A percentile compares a stretch with the other conserved stretches of the same genome.
Evolutionary conservation across 148 eudicot species (phyloP).

Genomic region (Chenopodium suecicum): DNA sequence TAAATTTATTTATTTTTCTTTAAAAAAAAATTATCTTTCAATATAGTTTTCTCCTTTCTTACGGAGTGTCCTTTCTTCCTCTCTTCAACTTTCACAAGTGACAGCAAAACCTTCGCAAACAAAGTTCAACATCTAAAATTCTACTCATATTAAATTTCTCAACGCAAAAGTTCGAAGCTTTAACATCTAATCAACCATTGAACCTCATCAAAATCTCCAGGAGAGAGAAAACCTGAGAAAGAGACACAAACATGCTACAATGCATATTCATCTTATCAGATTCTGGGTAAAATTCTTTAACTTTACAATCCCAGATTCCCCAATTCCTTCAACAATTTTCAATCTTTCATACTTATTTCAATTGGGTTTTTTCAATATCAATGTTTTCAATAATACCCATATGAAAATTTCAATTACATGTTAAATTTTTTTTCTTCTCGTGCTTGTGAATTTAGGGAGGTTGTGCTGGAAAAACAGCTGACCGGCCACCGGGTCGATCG

Average conservation of each 20-base stretch:
- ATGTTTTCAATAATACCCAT: neutral
- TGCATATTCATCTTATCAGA: constrained; percentile 63
- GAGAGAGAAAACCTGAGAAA: neutral
- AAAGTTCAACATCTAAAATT: too few species aligned
- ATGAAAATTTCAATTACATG: neutral
- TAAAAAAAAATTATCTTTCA: too few species aligned
- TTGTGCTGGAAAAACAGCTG: constrained; percentile 83
- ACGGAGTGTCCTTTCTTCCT: too few species aligned
- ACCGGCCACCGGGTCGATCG: constrained; percentile 83
- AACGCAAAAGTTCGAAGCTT: neutral
- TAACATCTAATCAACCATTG: neutral
- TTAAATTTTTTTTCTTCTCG: too few species aligned
- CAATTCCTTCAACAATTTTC: neutral
- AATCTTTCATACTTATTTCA: neutral
- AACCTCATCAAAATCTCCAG: neutral
- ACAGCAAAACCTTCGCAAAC: too few species aligned
- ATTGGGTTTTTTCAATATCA: neutral
- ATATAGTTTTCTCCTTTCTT: too few species aligned
- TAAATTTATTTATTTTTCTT: too few species aligned
- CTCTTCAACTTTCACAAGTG: too few species aligned
- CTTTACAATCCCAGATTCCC: neutral
- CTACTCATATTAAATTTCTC: too few species aligned
- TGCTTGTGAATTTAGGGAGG: constrained; percentile 50
- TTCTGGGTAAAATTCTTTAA: constrained; percentile 45
- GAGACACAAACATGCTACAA: constrained; percentile 45